Conservation (phyloP, 306 rosid species). For the Amphicarpaea edgeworthii region DNA sequence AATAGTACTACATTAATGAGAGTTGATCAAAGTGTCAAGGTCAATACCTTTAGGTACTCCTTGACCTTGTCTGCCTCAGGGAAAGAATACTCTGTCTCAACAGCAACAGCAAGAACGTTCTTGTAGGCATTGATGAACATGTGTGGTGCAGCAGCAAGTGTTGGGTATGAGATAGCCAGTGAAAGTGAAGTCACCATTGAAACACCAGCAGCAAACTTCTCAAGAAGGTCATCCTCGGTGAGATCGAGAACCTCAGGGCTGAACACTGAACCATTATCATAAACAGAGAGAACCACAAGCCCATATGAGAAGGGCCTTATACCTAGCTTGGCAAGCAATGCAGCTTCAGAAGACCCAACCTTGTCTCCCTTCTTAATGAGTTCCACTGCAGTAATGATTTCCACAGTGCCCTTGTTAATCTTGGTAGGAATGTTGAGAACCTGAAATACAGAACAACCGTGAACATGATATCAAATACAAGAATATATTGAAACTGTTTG, state of each 20-base stretch:
- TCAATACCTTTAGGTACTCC: conserved; percentile 74
- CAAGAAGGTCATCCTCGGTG: conserved; percentile 79
- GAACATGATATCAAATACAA: not conserved
- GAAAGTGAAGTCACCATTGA: conserved; percentile 80
- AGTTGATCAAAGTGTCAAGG: not conserved
- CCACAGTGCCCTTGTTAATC: conserved; percentile 96
- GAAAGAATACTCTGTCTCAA: conserved; percentile 72
- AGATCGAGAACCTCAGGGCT: conserved; percentile 90
- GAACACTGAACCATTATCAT: conserved; percentile 85
- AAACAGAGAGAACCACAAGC: conserved; percentile 71
- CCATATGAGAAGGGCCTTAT: conserved; percentile 96
- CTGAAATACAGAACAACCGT: conserved; percentile 43
- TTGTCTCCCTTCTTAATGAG: conserved; percentile 94
- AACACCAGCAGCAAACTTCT: conserved; percentile 79
- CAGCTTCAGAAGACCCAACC: conserved; percentile 96
- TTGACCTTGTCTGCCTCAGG: conserved; percentile 81
- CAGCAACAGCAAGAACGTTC: conserved; percentile 71
- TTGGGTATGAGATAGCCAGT: conserved; percentile 78
- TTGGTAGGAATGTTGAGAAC: conserved; percentile 89
- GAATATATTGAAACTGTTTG: not conserved
- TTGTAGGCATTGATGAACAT: conserved; percentile 83
- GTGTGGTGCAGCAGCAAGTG: conserved; percentile 91
- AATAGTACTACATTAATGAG: rapidly evolving
- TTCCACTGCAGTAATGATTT: conserved; percentile 95
- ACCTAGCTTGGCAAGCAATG: conserved; percentile 90